phyloP scores from a whole-genome alignment of 192 early-diverging fungal genomes.

The Coemansia sp. region DNA sequence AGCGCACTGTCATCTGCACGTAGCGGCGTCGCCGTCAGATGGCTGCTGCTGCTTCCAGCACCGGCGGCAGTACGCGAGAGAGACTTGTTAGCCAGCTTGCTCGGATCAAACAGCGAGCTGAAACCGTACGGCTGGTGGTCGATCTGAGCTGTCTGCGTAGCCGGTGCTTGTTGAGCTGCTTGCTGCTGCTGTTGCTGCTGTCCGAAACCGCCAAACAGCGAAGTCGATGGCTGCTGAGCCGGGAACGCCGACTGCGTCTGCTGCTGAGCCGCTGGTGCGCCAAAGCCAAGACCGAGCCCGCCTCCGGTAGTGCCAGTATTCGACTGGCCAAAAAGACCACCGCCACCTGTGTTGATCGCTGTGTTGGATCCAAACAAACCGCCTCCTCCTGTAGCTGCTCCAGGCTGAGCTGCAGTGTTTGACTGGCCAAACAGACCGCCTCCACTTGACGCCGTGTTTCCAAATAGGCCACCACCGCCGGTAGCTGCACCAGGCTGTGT shows the following conservation, averaged over 20 bases:
- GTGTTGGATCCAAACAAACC: slow-evolving; percentile 21
- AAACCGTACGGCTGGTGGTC: slow-evolving; percentile 86
- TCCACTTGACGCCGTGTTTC: slow-evolving; percentile 12
- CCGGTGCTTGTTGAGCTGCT: slow-evolving; percentile 41
- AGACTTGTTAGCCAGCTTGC: slow-evolving; percentile 22
- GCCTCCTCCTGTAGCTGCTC: no score
- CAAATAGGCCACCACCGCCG: slow-evolving; percentile 18
- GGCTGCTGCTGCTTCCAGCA: slow-evolving; percentile 22
- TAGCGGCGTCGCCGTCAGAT: slow-evolving; percentile 37
- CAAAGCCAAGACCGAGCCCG: slow-evolving; percentile 15
- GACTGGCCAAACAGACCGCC: no score
- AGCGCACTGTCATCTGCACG: slow-evolving; percentile 16
- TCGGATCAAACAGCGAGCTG: slow-evolving; percentile 72
- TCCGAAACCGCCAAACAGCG: slow-evolving; percentile 18
- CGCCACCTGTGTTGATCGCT: slow-evolving; percentile 3
- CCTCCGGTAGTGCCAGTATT: slow-evolving; percentile 3
- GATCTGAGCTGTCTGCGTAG: slow-evolving; percentile 58
- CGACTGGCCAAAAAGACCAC: no score
- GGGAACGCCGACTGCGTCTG: slow-evolving; percentile 2
- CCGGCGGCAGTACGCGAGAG: slow-evolving; percentile 5
- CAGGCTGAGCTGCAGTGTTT: no score
- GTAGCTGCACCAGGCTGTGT: no score
- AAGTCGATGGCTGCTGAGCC: slow-evolving; percentile 17
- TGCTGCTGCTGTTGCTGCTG: not conserved
- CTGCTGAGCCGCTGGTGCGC: no score